Base-by-base conservation (phyloP, 192 early-diverging fungal genomes). In the Backusella tuberculispora region DNA sequence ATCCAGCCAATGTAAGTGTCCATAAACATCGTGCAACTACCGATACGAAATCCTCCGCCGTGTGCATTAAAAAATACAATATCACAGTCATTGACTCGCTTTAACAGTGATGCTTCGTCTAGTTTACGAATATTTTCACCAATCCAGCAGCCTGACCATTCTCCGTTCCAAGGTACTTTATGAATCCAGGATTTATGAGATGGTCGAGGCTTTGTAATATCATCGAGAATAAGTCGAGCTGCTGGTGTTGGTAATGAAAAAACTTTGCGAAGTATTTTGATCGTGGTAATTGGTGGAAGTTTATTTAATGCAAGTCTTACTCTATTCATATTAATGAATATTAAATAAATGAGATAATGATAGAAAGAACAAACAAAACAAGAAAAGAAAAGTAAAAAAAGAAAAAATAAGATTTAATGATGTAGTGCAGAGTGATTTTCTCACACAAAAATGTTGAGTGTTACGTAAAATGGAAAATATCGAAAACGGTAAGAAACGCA, bases 141-240 rank as follows among this genome's bases (percentile, higher is more conserved):
- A 50, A 81, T 77, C 80, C 80, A 81, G 40, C 75, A 81, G 24
- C 80, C 80, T 41, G 76, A 72, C 80, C 80, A 81, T 24, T 73
- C 77, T 17, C 60, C 48, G 50, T 81, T 76, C 75, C 80, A 77
- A 7, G 71, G 65, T 10, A 74, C 75, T 48, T 77, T 77, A 42
- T 71, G 65, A 44, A 74, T 74, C 80, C 80, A 81, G n/a, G 75
- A 41, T 19, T 67, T 65, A 70, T 81, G 80, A 17, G 45, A 66
- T 45, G 77, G 77, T 40, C 50, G 72, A 17, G 80, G 75, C 37
- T 74, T 73, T 34, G 76, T 77, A 17, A 81, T 69, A 53, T 81
- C 80, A 53, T 81, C 56, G 41, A 81, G 45, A 46, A 81, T 67
- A 37, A 77, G 63, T 19, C 80, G 75, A 19, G 80, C 80, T 10